A percentile compares a stretch with the other conserved stretches of the same genome.
Evolutionary conservation across 2,329 filamentous ascomycete genomes (phyloP).

Genomic region (Pseudogymnoascus sp.): DNA sequence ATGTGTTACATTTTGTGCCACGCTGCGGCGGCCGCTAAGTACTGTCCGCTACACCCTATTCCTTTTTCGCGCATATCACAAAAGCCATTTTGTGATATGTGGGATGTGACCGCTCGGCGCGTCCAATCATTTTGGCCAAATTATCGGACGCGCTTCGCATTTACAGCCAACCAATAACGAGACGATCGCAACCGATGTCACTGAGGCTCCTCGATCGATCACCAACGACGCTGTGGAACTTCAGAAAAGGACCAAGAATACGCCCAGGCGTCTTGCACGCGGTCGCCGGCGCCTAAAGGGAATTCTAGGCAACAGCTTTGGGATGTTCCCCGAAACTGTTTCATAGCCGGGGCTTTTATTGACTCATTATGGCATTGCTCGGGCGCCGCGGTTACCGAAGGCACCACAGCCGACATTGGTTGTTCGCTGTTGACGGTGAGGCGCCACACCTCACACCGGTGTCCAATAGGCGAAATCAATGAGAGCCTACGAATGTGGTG

Average conservation of each 20-base stretch:
- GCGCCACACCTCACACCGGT: neutral
- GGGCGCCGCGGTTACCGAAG: neutral
- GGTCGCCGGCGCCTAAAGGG: slow-evolving; percentile 8
- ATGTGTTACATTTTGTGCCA: slow-evolving; percentile 8
- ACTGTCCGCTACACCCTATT: neutral
- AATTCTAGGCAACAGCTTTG: slow-evolving; percentile 16
- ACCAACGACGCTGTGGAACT: neutral
- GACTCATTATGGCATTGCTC: slow-evolving; percentile 12
- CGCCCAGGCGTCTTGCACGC: slow-evolving; percentile 9
- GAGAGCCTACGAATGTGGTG: neutral
- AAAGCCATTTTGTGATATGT: slow-evolving; percentile 6
- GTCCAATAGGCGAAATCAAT: neutral
- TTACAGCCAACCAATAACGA: slow-evolving; percentile 2
- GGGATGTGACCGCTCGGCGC: neutral
- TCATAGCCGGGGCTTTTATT: slow-evolving; percentile 18
- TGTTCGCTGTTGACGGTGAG: neutral
- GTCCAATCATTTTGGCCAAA: slow-evolving; percentile 2
- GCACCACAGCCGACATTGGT: neutral
- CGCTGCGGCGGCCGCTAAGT: slow-evolving; percentile 1
- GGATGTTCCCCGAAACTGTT: slow-evolving; percentile 19
- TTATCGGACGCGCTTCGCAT: neutral
- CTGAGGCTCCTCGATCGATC: slow-evolving; percentile 1
- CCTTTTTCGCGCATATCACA: slow-evolving; percentile 2
- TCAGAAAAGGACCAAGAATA: neutral
- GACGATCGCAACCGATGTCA: slow-evolving; percentile 1